phyloP scores from a whole-genome alignment of 2,329 filamentous ascomycete genomes.

The Thermoascus crustaceus region DNA sequence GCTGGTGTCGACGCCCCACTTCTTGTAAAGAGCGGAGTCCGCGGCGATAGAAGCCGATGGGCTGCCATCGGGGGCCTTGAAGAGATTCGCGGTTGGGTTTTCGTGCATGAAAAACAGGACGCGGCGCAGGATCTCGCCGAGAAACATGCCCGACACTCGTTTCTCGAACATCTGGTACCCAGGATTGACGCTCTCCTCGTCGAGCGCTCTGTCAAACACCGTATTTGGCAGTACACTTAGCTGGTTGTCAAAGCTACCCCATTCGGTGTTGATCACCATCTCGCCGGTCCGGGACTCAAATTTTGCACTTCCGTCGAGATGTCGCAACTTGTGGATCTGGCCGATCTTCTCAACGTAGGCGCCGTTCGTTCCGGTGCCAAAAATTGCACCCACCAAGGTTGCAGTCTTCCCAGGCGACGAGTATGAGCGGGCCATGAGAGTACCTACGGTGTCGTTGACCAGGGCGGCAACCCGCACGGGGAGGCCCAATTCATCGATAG shows the following conservation, averaged over 20 bases:
- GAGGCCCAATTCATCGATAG: slow-evolving; percentile 77
- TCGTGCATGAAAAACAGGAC: slow-evolving; percentile 65
- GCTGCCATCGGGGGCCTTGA: slow-evolving; percentile 65
- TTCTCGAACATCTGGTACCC: slow-evolving; percentile 99
- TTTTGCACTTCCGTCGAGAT: slow-evolving; percentile 41
- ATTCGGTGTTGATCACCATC: slow-evolving; percentile 98
- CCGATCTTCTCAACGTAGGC: slow-evolving; percentile 89
- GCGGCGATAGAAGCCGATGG: slow-evolving; percentile 55
- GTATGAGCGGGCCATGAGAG: slow-evolving; percentile 94
- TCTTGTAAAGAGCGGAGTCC: slow-evolving; percentile 60
- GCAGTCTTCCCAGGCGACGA: slow-evolving; percentile 79
- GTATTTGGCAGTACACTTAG: slow-evolving; percentile 82
- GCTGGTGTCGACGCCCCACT: slow-evolving; percentile 86
- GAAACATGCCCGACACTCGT: slow-evolving; percentile 94
- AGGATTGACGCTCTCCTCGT: slow-evolving; percentile 75
- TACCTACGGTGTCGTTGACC: slow-evolving; percentile 96
- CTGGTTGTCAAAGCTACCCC: slow-evolving; percentile 96
- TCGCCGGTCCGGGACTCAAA: slow-evolving; percentile 76
- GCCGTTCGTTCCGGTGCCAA: slow-evolving; percentile 94
- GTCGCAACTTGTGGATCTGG: slow-evolving; percentile 75
- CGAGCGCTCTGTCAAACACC: slow-evolving; percentile 69
- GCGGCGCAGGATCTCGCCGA: slow-evolving; percentile 84
- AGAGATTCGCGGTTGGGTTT: slow-evolving; percentile 59
- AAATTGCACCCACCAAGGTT: slow-evolving; percentile 90
- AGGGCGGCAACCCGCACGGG: slow-evolving; percentile 92